Evolutionary conservation across 129 eudicot genomes (phyloP).

Genomic region (Dittrichia graveolens): DNA sequence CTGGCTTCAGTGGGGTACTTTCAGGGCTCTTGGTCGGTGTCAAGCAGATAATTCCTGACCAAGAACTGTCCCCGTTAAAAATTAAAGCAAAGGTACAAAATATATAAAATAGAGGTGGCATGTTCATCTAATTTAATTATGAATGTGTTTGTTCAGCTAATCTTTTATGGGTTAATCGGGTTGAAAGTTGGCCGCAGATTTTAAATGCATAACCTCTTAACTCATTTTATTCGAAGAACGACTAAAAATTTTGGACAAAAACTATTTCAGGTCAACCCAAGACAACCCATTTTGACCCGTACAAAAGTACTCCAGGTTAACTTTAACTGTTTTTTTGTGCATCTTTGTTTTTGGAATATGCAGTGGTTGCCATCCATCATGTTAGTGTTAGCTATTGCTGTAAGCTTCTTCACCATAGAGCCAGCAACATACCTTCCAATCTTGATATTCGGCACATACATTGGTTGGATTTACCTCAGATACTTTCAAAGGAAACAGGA

Average conservation of each 20-base stretch:
- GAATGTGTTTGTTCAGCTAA: not conserved
- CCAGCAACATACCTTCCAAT: conserved; percentile 78
- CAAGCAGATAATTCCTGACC: conserved; percentile 93
- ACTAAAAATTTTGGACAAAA: not conserved
- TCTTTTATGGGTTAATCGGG: not conserved
- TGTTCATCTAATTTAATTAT: not conserved
- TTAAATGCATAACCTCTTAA: too few relatives aligned
- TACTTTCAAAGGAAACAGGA: conserved; percentile 80
- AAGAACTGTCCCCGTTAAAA: conserved; percentile 66
- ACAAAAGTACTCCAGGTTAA: not conserved
- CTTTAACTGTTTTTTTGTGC: not conserved
- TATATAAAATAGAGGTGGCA: not conserved
- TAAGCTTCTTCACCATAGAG: conserved; percentile 68
- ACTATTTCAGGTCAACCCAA: not conserved
- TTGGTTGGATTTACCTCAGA: conserved; percentile 95
- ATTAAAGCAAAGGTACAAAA: conserved; percentile 72
- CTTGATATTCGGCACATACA: conserved; percentile 80
- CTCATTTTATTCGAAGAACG: not conserved
- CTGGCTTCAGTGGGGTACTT: conserved; percentile 96
- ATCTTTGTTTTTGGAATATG: conserved; percentile 29
- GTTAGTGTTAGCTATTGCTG: conserved; percentile 53
- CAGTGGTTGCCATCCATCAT: conserved; percentile 96
- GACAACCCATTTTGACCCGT: not conserved
- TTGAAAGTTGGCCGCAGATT: not conserved
- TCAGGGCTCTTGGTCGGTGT: conserved; percentile 86